These are phyloP conservation scores for Lycium ferocissimum DNA, from an alignment of 257 asterid genomes.

Conservation along the genomic window DNA sequence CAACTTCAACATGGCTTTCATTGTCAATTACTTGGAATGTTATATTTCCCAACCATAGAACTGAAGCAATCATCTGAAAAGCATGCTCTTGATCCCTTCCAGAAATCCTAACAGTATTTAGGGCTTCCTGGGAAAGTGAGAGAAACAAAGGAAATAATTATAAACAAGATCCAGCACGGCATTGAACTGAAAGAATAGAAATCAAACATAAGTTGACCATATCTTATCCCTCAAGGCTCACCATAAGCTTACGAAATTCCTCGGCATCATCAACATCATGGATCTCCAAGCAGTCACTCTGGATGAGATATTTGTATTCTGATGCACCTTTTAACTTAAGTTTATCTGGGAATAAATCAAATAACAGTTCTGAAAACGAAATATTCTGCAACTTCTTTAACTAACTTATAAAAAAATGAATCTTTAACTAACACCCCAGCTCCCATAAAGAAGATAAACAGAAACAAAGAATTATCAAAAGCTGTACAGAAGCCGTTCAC, in stretches of 20 bases:
- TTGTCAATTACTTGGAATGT: slow-evolving; percentile 70
- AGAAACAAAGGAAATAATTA: slow-evolving; percentile 32
- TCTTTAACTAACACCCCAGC: not conserved
- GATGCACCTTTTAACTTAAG: slow-evolving; percentile 70
- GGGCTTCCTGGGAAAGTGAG: slow-evolving; percentile 71
- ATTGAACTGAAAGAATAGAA: slow-evolving; percentile 31
- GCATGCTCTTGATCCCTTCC: slow-evolving; percentile 75
- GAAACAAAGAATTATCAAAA: slow-evolving; percentile 22
- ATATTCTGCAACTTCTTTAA: not conserved
- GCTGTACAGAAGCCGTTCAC: not conserved
- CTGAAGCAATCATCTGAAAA: slow-evolving; percentile 89
- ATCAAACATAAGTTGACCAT: slow-evolving; percentile 26
- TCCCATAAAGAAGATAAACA: not conserved
- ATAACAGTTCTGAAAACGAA: not conserved
- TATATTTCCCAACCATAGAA: slow-evolving; percentile 96
- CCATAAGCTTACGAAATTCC: slow-evolving; percentile 63
- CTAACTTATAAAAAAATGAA: not conserved
- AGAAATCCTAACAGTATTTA: slow-evolving; percentile 62
- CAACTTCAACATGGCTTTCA: slow-evolving; percentile 75
- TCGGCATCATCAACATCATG: slow-evolving; percentile 69
- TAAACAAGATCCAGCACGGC: slow-evolving; percentile 27
- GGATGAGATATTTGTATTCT: slow-evolving; percentile 79
- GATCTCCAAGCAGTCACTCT: slow-evolving; percentile 74
- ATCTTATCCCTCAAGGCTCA: slow-evolving; percentile 27
- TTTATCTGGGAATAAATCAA: slow-evolving; percentile 58